Conservation (phyloP, 2,329 filamentous ascomycete genomes). For the Arthrobotrys pseudoclavata region DNA sequence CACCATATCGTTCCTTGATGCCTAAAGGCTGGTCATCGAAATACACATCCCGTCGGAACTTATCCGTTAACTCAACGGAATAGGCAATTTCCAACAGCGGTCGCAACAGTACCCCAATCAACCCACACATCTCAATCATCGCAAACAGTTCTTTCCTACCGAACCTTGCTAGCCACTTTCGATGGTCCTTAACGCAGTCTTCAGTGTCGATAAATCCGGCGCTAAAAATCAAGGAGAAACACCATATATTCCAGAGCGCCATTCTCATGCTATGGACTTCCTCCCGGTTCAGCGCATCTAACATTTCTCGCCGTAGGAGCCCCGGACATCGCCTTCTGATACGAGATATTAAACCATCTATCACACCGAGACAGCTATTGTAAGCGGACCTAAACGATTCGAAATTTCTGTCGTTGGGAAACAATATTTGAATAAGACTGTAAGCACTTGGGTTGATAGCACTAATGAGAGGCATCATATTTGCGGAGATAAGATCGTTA, state of each 20-base stretch:
- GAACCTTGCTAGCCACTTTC: conserved; percentile 46
- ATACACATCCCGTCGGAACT: conserved; percentile 55
- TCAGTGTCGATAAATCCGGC: conserved; percentile 38
- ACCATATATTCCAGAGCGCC: conserved; percentile 59
- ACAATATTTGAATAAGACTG: conserved; percentile 49
- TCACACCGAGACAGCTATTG: conserved; percentile 55
- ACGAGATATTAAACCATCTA: conserved; percentile 53
- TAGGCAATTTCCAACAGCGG: conserved; percentile 55
- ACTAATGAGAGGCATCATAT: conserved; percentile 39
- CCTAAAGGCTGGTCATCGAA: conserved; percentile 56
- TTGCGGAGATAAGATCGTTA: conserved; percentile 44
- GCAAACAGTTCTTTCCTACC: conserved; percentile 49
- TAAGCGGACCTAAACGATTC: conserved; percentile 56
- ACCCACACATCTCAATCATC: conserved; percentile 58
- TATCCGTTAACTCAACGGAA: conserved; percentile 56
- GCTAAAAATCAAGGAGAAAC: conserved; percentile 51
- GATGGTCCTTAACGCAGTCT: conserved; percentile 38
- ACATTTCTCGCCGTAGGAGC: conserved; percentile 48
- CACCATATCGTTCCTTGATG: conserved; percentile 57
- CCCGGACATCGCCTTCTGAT: conserved; percentile 53
- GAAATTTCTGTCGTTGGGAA: conserved; percentile 52
- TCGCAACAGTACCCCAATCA: conserved; percentile 51
- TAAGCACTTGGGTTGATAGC: conserved; percentile 51
- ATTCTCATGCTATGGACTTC: conserved; percentile 52
- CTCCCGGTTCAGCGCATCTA: conserved; percentile 47